A percentile compares a stretch with the other conserved stretches of the same genome.
Evolutionary conservation across 495 filamentous ascomycete genomes (phyloP).

Genomic region (Friedmanniomyces simplex): DNA sequence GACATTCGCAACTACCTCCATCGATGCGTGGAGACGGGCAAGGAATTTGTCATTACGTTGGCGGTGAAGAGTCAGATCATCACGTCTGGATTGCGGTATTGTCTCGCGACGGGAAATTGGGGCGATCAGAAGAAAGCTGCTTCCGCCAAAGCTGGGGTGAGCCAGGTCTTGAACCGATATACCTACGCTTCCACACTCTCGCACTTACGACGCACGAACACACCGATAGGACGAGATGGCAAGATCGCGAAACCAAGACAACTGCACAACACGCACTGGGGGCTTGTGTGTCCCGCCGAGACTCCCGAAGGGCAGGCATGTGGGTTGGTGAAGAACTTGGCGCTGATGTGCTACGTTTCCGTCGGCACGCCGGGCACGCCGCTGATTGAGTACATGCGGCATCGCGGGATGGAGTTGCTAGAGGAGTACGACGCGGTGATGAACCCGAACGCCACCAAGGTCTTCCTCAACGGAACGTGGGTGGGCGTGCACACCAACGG

Average conservation of each 20-base stretch:
- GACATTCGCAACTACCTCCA: conserved; percentile 86
- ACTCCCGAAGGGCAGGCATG: conserved; percentile 98
- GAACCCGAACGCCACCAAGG: conserved; percentile 88
- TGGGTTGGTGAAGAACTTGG: conserved; percentile 94
- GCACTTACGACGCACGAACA: conserved; percentile 93
- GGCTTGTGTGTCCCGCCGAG: conserved; percentile 91
- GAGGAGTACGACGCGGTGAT: conserved; percentile 89
- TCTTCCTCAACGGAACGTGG: conserved; percentile 97
- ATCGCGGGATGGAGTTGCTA: conserved; percentile 86
- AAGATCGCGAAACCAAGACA: conserved; percentile 98
- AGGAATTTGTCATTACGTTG: conserved; percentile 78
- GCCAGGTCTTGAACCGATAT: conserved; percentile 95
- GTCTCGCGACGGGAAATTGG: conserved; percentile 98
- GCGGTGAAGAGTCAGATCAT: conserved; percentile 85
- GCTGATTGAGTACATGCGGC: conserved; percentile 88
- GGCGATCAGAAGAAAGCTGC: conserved; percentile 98
- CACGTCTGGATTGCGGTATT: conserved; percentile 90
- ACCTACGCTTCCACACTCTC: conserved; percentile 94
- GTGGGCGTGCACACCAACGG: conserved; percentile 83
- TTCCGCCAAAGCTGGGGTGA: conserved; percentile 87
- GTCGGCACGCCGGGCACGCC: conserved; percentile 83
- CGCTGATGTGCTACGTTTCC: conserved; percentile 95
- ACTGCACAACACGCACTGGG: conserved; percentile 98
- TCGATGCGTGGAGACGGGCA: conserved; percentile 76
- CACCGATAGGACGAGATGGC: conserved; percentile 91